Base-by-base conservation (phyloP, 1,139 yeast genomes). In the Suhomyces chickasaworum region DNA sequence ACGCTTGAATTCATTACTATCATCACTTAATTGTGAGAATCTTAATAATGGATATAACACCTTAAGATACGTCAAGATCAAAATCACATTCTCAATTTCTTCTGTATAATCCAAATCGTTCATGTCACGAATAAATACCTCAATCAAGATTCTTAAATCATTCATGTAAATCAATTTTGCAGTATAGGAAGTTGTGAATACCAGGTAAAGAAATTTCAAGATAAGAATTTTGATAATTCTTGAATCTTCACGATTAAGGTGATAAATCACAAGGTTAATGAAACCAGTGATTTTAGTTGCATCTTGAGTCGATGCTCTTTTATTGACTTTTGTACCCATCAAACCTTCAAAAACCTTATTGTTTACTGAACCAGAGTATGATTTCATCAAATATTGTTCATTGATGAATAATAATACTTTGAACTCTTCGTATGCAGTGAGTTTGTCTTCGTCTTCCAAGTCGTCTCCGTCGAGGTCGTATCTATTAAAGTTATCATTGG, bases 141-240 rank as follows among this genome's bases (percentile, higher is more conserved):
- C 97, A n/a, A 87, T 82, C 50, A 93, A 75, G 5, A 93, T 95
- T 57, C 86, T 83, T 49, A 91, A 68, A 63, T 93, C 99, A 59
- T 93, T 93, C 50, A 88, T 72, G 61, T 93, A 93, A 44, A 87
- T 79, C 50, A 84, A 76, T 44, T 86, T 87, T 35, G 81, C 71
- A 0, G 93, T 83, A 42, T 71, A 70, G 0, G 83, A 74, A 10
- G 86, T 80, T 3, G 93, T 84, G 65, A 91, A 83, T 0, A 90
- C 77, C 48, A 88, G 66, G 62, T 88, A 89, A 12, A 91, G 68
- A 47, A 89, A 75, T 63, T 90, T 91, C 57, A 91, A 74, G 57
- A 88, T 87, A 69, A 90, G 78, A 7, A 90, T 84, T 54, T 87
- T 89, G 46, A 88, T 68, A 40, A 89, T 80, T 33, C 78, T 75